Evolutionary conservation across 2,329 filamentous ascomycete species (phyloP), one percentile per base, ranked within the genome.

Genomic region (Coleophoma eucalyptorum): DNA sequence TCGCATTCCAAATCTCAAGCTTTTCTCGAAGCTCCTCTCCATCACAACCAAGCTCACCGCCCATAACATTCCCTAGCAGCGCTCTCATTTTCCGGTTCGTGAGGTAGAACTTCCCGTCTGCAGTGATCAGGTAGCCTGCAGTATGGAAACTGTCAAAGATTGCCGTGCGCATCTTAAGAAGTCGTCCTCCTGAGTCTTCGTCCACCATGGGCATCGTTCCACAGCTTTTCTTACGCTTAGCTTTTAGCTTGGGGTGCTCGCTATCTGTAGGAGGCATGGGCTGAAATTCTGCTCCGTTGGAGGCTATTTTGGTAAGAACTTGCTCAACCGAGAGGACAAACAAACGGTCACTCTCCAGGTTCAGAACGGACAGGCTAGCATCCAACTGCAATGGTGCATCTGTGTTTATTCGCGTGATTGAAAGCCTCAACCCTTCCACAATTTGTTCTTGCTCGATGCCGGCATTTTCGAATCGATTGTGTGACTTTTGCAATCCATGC

Each of bases 1-100:
- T 40, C 16, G 54, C 55, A 32, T 61, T 55, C 58, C 56, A 61
- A 3, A 61, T 43, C 19, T 58, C 49, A 12, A 60, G 38, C 6
- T 31, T 16, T 2, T 31, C 33, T 41, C 53, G 46, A 1, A 60
- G 31, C 15, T 21, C 13, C 2, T 41, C 5, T n/a, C 51, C 56
- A 46, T 54, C 46, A 15, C 49, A 55, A 4, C 54, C 56, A 34
- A 49, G 38, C 5, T 43, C 33, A 15, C 50, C 53, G 6, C 57
- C 58, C 53, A 61, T 53, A 2, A 53, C 33, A 38, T 59, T 43
- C 13, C 56, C 56, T 6, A 59, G 15, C 15, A 54, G 12, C 11
- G 55, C 49, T 48, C 50, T 43, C 6, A 42, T 19, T n/a, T 56
- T 58, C 12, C 43, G 54, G 37, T 61, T 61, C 8, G 50, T 34